A percentile compares a stretch with the other conserved stretches of the same genome.
phyloP scores from a whole-genome alignment of 495 filamentous ascomycete genomes.

The Margaritispora aquatica region DNA sequence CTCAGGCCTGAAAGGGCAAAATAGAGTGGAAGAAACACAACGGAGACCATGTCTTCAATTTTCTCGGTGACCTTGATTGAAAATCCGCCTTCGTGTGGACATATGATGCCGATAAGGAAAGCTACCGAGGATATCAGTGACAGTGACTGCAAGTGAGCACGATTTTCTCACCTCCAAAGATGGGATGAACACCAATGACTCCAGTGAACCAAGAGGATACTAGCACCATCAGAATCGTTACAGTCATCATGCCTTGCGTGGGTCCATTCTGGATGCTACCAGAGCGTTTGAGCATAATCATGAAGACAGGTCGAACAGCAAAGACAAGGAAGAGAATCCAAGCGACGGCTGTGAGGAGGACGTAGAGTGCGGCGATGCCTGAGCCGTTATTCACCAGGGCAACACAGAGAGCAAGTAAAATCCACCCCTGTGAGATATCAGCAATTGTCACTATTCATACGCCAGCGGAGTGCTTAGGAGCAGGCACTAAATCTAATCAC shows the following conservation, averaged over 20 bases:
- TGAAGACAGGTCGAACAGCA: slow-evolving; percentile 69
- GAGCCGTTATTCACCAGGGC: slow-evolving; percentile 84
- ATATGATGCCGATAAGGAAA: slow-evolving; percentile 86
- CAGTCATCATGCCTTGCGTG: slow-evolving; percentile 74
- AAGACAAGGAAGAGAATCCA: slow-evolving; percentile 76
- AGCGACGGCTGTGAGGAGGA: slow-evolving; percentile 68
- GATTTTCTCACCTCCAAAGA: slow-evolving; percentile 55
- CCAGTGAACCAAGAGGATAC: slow-evolving; percentile 92
- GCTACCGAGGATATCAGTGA: slow-evolving; percentile 19
- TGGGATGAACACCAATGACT: slow-evolving; percentile 81
- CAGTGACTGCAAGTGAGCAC: neutral
- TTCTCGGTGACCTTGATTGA: slow-evolving; percentile 94
- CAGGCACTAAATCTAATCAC: too few species aligned
- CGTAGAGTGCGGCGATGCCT: slow-evolving; percentile 82
- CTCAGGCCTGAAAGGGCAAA: slow-evolving; percentile 89
- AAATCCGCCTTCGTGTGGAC: slow-evolving; percentile 91
- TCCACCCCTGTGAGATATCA: slow-evolving; percentile 56
- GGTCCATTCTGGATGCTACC: slow-evolving; percentile 87
- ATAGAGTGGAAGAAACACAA: slow-evolving; percentile 90
- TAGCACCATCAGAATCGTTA: slow-evolving; percentile 76
- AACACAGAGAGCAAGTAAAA: slow-evolving; percentile 89
- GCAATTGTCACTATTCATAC: neutral
- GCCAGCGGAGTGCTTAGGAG: too few species aligned
- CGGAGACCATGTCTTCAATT: slow-evolving; percentile 84
- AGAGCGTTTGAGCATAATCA: slow-evolving; percentile 64